Base-by-base conservation (phyloP, 768 basidiomycete genomes). In the Psilocybe tampanensis region DNA sequence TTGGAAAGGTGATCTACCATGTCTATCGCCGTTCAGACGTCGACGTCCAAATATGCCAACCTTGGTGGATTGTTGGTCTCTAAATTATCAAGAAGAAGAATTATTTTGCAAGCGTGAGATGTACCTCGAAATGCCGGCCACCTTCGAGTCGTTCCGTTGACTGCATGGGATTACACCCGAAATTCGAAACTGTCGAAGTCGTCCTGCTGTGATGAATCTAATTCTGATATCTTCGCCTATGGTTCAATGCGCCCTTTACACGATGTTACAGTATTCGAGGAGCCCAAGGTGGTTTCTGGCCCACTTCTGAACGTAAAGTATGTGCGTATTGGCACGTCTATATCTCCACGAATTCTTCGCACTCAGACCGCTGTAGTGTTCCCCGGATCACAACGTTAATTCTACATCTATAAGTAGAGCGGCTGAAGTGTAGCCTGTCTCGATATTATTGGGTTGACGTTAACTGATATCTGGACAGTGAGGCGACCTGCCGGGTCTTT, bases 401-500 rank as follows among this genome's bases (percentile, higher is more conserved):
- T 8, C 33, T 15, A 34, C 8, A 34, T 34, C 15, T 34, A 39
- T 39, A 15, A 39, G 36, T 39, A 39, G 36, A 15, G 36, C 36
- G 36, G 36, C 36, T 39, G n/a, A 39, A 13, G 36, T n/a, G 36
- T n/a, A 39, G n/a, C 7, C 6, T 39, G 36, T 48, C n/a, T 45
- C 17, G 26, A 48, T 48, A 15, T 15, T 47, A 47, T 23, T 47
- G 45, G n/a, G 26, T 22, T 17, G 24, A 47, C 24, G 21, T 22
- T 13, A 21, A 41, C 39, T n/a, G 26, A 26, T 34, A 19, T n/a
- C 22, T 21, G 39, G 50, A 52, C 53, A 44, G 44, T 18, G 26
- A 26, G 52, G 29, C 18, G n/a, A 39, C 36, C 15, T 39, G 36
- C 53, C 43, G 43, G 32, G 17, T 44, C 43, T 45, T 54, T 54